Base-by-base conservation (phyloP, 805 yeast species). In the Torulaspora franciscae region DNA sequence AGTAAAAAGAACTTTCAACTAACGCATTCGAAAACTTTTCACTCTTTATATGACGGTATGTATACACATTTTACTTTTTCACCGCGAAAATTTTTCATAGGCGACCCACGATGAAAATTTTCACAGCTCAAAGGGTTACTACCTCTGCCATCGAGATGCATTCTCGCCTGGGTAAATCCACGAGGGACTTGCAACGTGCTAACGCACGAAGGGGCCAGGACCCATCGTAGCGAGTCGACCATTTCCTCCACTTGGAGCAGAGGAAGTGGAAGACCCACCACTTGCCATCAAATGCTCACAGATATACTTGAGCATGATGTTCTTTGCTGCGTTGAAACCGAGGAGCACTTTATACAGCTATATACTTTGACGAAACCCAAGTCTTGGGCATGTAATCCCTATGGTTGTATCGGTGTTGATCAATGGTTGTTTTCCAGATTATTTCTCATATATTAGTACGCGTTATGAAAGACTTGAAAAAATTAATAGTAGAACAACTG, bases 81-180 rank as follows among this genome's bases (percentile, higher is more conserved):
- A 27, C 22, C 13, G 36, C 25, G 33, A 34, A 34, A 41, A 34
- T 32, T 41, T 41, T 41, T 40, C 37, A 29, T 28, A 22, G 29
- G 17, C 33, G 17, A 15, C 19, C 7, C 28, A 17, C 38, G 10
- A 5, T 25, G 28, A 14, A 11, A 15, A 14, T 14, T 24, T 35
- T 35, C 17, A 35, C 38, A 7, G 17, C 26, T 9, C 27, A 32
- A 17, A 8, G 23, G n/a, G 13, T 8, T 22, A 15, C 25, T 8
- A 32, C 36, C 25, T 15, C 36, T 22, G 22, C 36, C 24, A 7
- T 9, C 4, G 22, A 32, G 7, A 32, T 17, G 23, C 23, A 11
- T 32, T 24, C n/a, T n/a, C n/a, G n/a, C n/a, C n/a, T n/a, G n/a
- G n/a, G n/a, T n/a, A n/a, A n/a, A n/a, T n/a, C n/a, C n/a, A n/a